These are phyloP conservation scores for Diaporthe amygdali DNA, from an alignment of 2,329 filamentous ascomycete species.

Conservation along the genomic window DNA sequence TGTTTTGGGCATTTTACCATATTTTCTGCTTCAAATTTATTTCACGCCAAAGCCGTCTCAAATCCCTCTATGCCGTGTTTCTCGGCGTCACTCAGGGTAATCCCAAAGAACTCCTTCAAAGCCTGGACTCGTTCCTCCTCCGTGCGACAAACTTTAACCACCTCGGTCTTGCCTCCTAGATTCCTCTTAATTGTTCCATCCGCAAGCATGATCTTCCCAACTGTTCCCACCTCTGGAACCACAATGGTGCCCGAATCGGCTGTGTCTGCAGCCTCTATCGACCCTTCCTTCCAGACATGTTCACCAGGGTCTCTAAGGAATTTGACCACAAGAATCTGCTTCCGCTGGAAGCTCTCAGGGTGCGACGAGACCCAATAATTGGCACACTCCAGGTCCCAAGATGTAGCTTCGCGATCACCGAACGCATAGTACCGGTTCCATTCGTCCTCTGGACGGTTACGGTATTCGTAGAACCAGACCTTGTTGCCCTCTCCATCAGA, in stretches of 20 bases:
- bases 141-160: slow-evolving; percentile 49
- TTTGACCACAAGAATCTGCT: slow-evolving; percentile 56
- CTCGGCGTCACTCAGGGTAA: slow-evolving; percentile 56
- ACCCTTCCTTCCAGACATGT: slow-evolving; percentile 21
- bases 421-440: slow-evolving; percentile 72
- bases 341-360: slow-evolving; percentile 57
- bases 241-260: background rate
- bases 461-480: slow-evolving; percentile 69
- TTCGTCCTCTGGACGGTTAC: slow-evolving; percentile 47
- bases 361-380: slow-evolving; percentile 58
- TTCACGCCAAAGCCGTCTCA: slow-evolving; percentile 45
- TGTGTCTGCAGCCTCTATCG: slow-evolving; percentile 31
- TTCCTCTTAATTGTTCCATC: slow-evolving; percentile 59
- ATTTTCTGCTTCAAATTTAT: background rate
- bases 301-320: slow-evolving; percentile 52
- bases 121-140: slow-evolving; percentile 60
- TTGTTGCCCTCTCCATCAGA: slow-evolving; percentile 46
- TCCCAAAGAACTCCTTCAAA: slow-evolving; percentile 56
- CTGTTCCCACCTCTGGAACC: slow-evolving; percentile 43
- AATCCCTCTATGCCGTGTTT: slow-evolving; percentile 54
- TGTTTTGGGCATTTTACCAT: background rate
- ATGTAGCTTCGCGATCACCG: slow-evolving; percentile 66
- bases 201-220: slow-evolving; percentile 59
- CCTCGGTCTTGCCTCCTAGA: slow-evolving; percentile 52
- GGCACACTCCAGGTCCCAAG: slow-evolving; percentile 64